phyloP scores from a whole-genome alignment of 306 rosid genomes.

The Sicyos baderoa region DNA sequence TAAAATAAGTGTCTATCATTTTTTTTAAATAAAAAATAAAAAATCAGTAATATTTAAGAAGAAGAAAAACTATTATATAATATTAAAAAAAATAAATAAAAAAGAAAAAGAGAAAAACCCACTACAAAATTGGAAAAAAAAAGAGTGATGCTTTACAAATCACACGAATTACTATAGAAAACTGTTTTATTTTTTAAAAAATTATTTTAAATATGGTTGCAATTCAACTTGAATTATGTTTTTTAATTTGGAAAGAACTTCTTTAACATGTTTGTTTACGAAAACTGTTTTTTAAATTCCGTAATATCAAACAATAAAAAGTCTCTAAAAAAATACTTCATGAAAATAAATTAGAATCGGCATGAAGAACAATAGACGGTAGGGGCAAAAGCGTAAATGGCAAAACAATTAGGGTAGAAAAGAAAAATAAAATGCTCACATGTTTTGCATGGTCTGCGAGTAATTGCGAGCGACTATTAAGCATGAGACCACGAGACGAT shows the following conservation, averaged over 20 bases:
- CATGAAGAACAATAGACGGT: neutral
- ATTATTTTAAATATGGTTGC: too few species aligned
- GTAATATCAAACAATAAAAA: too few species aligned
- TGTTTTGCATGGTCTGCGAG: conserved; percentile 15
- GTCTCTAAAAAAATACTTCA: too few species aligned
- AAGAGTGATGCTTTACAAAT: too few species aligned
- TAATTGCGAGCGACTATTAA: conserved; percentile 12
- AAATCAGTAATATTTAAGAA: neutral
- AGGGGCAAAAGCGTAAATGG: conserved; percentile 10
- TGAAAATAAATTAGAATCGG: neutral
- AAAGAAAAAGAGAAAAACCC: neutral
- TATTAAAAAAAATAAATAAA: too few species aligned
- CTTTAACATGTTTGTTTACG: too few species aligned
- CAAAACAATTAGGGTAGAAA: neutral
- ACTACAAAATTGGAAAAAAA: too few species aligned
- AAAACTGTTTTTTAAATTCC: too few species aligned
- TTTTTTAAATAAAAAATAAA: neutral
- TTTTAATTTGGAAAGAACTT: too few species aligned
- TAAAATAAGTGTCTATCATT: neutral
- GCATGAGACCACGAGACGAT: conserved; percentile 15
- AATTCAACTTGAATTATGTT: too few species aligned
- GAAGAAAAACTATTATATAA: too few species aligned
- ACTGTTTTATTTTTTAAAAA: neutral
- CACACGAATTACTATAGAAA: neutral
- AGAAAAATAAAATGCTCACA: neutral